Evolutionary conservation across 345 rosid species (phyloP).

Genomic region (Gossypium anomalum): DNA sequence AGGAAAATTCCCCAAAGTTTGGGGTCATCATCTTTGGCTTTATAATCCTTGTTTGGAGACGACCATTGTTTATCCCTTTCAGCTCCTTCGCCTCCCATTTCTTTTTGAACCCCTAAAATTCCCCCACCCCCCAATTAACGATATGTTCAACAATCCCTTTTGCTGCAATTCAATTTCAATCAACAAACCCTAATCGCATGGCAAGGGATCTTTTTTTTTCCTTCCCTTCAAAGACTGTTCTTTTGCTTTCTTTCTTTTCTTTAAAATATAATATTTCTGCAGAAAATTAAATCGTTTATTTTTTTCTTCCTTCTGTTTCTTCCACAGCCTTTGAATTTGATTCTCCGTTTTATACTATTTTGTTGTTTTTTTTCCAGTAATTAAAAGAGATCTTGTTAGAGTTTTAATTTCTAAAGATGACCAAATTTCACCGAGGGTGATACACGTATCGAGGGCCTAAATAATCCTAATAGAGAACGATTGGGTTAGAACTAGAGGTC

Average conservation of each 20-base stretch:
- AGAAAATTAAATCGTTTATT: background rate
- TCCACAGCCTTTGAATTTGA: too few species aligned
- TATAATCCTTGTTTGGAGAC: slow-evolving; percentile 27
- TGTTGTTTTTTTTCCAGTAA: too few species aligned
- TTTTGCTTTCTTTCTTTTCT: background rate
- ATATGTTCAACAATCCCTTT: background rate
- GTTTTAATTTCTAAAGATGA: too few species aligned
- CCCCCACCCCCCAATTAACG: background rate
- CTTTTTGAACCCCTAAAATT: background rate
- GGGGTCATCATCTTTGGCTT: slow-evolving; percentile 38
- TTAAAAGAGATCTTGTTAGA: too few species aligned
- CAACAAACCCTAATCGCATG: slow-evolving; percentile 27
- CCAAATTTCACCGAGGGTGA: too few species aligned
- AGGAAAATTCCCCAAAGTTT: slow-evolving; percentile 75
- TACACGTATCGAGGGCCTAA: too few species aligned
- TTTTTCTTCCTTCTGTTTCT: too few species aligned
- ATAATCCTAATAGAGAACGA: too few species aligned
- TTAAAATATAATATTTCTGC: background rate
- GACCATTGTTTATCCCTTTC: slow-evolving; percentile 36
- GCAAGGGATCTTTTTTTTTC: background rate
- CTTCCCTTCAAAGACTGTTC: background rate
- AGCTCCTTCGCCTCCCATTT: slow-evolving; percentile 46
- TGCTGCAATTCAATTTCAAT: slow-evolving; percentile 5
- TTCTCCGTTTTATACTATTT: too few species aligned
- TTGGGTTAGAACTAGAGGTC: too few species aligned